Evolutionary conservation across 2,329 filamentous ascomycete species (phyloP), one percentile per base, ranked within the genome.

Genomic region (Pyricularia sp.): DNA sequence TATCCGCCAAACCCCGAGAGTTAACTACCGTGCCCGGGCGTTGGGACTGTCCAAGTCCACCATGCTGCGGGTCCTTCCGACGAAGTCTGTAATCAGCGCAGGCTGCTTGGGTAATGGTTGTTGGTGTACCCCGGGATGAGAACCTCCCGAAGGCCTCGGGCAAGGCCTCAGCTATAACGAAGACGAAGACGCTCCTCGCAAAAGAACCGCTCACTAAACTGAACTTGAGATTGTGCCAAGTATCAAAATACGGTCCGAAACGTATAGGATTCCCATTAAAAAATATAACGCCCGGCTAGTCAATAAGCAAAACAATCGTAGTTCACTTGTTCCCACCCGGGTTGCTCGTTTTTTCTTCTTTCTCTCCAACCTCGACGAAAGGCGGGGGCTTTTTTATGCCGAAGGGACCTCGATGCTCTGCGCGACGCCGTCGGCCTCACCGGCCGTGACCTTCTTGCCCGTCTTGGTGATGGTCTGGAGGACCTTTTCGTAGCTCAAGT

Each of bases 381-480:
- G 5, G 25, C 69, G 71, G 7, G 7, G 12, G 31, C n/a, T 12
- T 36, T 66, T 70, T 12, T 26, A 61, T 50, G 69, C 71, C 3
- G 79, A 79, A 31, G 79, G 73, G 31, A 86, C 74, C 75, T 83
- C 82, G 71, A 88, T 78, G 71, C 84, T 84, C 78, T 81, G 80
- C 69, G 78, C 77, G 70, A 86, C 83, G 68, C 91, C 91, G 77
- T 94, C 90, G 28, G 85, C 90, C 82, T 88, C 87, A 73, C 86
- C 91, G 31, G 85, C 88, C 80, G 91, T 96, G 78, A 97, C 89
- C 76, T 90, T 91, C 88, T 97, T 97, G 76, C 94, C 94, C 14
- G 94, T 97, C 88, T 97, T 97, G 85, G 91, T 89, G 79, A 97
- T 97, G 79, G 92, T 96, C 77, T 86, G 85, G 71, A 97, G 88